Evolutionary conservation across 2,329 filamentous ascomycete genomes (phyloP), one percentile per base, ranked within the genome.

Genomic region (Ceratocystis alfenasii): DNA sequence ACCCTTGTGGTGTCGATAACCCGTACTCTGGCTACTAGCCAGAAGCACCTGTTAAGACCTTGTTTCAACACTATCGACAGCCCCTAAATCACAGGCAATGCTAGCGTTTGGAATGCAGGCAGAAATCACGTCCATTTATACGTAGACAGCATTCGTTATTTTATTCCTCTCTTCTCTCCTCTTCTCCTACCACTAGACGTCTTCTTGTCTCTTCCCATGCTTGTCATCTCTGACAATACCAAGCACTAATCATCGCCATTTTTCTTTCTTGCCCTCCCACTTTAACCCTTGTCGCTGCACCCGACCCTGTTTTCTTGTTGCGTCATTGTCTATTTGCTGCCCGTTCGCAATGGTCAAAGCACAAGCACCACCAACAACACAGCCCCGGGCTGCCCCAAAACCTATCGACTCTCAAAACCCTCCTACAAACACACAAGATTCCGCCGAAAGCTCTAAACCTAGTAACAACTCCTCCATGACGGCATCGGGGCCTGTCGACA

Each of bases 181-280:
- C 22, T 53, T 62, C 6, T 22, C 36, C 10, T 15, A 15, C 12
- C 36, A 1, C 36, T 41, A 28, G 10, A 36, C 28, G 10, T 5
- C 50, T 30, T 12, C 41, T 28, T 44, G 4, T 28, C 45, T 57
- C 30, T 63, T 45, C 44, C 70, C 63, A 59, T 64, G 10, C 20
- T 20, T 15, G n/a, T 6, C 41, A 77, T 74, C 72, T 70, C 73
- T 75, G 61, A 73, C 76, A 68, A 80, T 79, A 70, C 76, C 76
- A 55, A 75, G 75, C 68, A 74, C 73, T 3, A 50, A 28, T 10
- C 28, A 59, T 36, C 53, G 22, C 17, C 17, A n/a, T 5, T 25
- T 3, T 30, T 53, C 48, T 53, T 20, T 25, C 15, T 59, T 15
- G 5, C n/a, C 53, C 15, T 33, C 17, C 28, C 55, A 12, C 30